Evolutionary conservation across 345 rosid species (phyloP).

Genomic region (Hibiscus syriacus): DNA sequence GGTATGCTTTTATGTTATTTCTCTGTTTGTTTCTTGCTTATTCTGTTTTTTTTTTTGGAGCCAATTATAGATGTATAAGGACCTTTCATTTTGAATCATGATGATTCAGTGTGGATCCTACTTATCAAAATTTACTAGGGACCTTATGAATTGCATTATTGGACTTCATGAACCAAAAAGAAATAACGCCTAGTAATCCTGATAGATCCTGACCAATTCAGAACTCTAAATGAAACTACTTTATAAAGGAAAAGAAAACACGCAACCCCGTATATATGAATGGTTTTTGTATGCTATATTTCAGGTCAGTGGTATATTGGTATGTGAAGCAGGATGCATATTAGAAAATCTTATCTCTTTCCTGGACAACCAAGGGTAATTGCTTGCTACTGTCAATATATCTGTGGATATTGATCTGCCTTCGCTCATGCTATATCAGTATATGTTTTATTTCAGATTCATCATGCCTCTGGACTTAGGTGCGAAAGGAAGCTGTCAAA

Average conservation of each 20-base stretch:
- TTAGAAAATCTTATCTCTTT: conserved; percentile 75
- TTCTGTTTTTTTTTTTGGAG: background rate
- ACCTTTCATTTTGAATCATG: background rate
- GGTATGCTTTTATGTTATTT: conserved; percentile 29
- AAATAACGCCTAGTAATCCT: background rate
- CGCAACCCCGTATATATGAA: conserved; percentile 4
- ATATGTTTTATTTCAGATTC: conserved; percentile 70
- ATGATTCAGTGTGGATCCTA: background rate
- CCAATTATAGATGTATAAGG: background rate
- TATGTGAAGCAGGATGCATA: conserved; percentile 97
- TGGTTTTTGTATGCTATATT: conserved; percentile 7
- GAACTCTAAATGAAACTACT: background rate
- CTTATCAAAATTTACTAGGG: background rate
- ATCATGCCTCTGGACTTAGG: conserved; percentile 99
- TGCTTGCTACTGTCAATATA: conserved; percentile 2
- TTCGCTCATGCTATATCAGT: conserved; percentile 22
- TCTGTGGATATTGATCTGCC: conserved; percentile 10
- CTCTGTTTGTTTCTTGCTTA: background rate
- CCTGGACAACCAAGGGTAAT: conserved; percentile 77
- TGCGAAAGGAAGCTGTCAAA: conserved; percentile 99
- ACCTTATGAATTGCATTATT: background rate
- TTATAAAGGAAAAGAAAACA: background rate
- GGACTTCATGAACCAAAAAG: background rate
- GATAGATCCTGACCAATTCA: background rate
- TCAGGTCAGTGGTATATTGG: conserved; percentile 88